Evolutionary conservation across 2,329 filamentous ascomycete genomes (phyloP), one percentile per base, ranked within the genome.

Genomic region (Orbilia blumenaviensis): DNA sequence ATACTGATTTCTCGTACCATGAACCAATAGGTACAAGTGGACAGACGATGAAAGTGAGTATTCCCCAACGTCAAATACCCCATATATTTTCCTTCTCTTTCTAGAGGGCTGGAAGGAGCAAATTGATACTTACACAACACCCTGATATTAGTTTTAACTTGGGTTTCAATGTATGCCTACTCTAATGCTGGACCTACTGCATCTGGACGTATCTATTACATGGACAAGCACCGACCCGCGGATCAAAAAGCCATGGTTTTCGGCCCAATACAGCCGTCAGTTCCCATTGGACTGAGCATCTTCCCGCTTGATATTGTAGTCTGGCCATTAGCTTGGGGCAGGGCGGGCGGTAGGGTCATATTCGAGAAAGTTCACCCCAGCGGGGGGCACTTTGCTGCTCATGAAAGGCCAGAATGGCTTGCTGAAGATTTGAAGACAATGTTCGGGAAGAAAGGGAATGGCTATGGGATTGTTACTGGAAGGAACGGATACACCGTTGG

Each of bases 341-440:
- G 69, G 23, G 48, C 69, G 1, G 46, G 42, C 8, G 69, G 69
- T 14, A 78, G 58, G 8, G 75, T 78, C 6, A 75, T 78, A 7
- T 78, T 79, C 21, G 78, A 78, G 66, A 67, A 66, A 8, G 63
- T 72, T 18, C 78, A 79, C 8, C 78, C 80, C 1, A 32, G 80
- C 79, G 87, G 87, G 14, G 87, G 87, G 0, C 87, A 88, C 81
- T 88, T 88, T 79, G 86, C 87, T 14, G 82, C 83, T 4, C 74
- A 87, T 60, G 85, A 87, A 78, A 80, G 81, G 52, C 84, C 85
- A 0, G 81, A 81, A 36, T 80, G 73, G 23, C 79, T 87, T 32
- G 80, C 83, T 68, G 80, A 76, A n/a, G 85, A 87, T 81, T 77
- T 86, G 0, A 84, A 86, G 77, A 82, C 82, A 4, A 32, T 86